Evolutionary conservation across 2,329 filamentous ascomycete species (phyloP).

Genomic region (Simplicillium aogashimaense): DNA sequence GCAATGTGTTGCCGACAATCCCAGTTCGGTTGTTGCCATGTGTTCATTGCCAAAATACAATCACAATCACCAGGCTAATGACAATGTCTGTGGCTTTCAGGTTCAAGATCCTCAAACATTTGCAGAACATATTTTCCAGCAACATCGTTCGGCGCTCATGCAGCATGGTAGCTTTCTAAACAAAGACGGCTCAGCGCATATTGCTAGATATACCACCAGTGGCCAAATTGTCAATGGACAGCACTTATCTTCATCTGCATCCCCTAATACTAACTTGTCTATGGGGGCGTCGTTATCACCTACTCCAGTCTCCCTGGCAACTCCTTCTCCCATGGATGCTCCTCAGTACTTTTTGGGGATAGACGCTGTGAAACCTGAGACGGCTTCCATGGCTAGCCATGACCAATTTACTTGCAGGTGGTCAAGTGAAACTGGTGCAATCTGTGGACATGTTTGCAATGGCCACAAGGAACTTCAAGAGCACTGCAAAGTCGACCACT

Average conservation of each 20-base stretch:
- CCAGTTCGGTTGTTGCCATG: constrained; percentile 12
- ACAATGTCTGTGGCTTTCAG: constrained; percentile 17
- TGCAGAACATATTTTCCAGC: constrained; percentile 18
- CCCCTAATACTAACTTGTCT: constrained; percentile 14
- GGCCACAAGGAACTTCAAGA: constrained; percentile 41
- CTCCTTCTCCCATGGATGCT: constrained; percentile 16
- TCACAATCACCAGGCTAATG: constrained; percentile 3
- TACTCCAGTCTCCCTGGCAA: constrained; percentile 17
- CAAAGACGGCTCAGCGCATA: constrained; percentile 1
- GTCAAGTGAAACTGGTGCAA: constrained; percentile 12
- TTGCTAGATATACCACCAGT: constrained; percentile 3
- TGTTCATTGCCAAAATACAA: constrained; percentile 16
- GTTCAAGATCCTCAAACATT: constrained; percentile 16
- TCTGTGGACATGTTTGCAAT: constrained; percentile 26
- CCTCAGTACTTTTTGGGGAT: constrained; percentile 6
- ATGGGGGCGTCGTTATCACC: constrained; percentile 13
- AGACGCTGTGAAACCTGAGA: constrained; percentile 4
- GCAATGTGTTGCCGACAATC: constrained; percentile 17
- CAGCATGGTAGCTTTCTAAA: constrained; percentile 7
- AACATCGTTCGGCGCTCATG: constrained; percentile 12
- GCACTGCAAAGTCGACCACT: constrained; percentile 43
- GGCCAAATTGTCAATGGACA: constrained; percentile 2
- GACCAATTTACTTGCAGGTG: constrained; percentile 23
- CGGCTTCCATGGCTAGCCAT: constrained; percentile 8
- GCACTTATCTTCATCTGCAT: constrained; percentile 12